phyloP scores from a whole-genome alignment of 495 filamentous ascomycete genomes.

The Hypoxylon subgilvum region DNA sequence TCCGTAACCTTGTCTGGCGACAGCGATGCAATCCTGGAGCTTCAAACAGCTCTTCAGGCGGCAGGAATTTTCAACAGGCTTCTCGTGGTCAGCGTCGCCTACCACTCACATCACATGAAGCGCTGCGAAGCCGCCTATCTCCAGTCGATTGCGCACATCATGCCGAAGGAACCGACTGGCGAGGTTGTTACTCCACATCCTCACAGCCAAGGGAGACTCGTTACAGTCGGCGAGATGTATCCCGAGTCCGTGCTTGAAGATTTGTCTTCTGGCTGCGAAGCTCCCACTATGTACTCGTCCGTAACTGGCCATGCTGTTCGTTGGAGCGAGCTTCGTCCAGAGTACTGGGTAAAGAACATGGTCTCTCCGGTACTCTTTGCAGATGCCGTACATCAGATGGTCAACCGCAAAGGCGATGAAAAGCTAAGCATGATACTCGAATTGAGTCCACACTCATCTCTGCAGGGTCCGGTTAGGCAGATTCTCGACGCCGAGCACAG shows the following conservation, averaged over 20 bases:
- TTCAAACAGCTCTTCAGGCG: conserved; percentile 27
- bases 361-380: conserved; percentile 49
- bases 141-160: conserved; percentile 24
- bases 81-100: conserved; percentile 43
- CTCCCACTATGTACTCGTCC: conserved; percentile 45
- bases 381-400: conserved; percentile 39
- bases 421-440: conserved; percentile 31
- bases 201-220: conserved; percentile 2
- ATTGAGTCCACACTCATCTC: conserved; percentile 44
- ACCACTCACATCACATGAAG: conserved; percentile 49
- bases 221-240: background rate
- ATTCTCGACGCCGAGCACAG: conserved; percentile 46
- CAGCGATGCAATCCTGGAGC: conserved; percentile 36
- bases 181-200: conserved; percentile 8
- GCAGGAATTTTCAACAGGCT: conserved; percentile 40
- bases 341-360: conserved; percentile 53
- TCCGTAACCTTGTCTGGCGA: conserved; percentile 52
- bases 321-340: conserved; percentile 27
- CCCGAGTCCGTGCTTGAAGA: conserved; percentile 11
- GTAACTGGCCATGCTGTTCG: conserved; percentile 43
- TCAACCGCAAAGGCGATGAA: conserved; percentile 5
- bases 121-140: conserved; percentile 15
- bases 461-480: conserved; percentile 59
- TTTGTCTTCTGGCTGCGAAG: background rate
- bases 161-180: conserved; percentile 4